Conservation (phyloP, 78 protist genomes). For the Mantamonas sphyraenae region DNA sequence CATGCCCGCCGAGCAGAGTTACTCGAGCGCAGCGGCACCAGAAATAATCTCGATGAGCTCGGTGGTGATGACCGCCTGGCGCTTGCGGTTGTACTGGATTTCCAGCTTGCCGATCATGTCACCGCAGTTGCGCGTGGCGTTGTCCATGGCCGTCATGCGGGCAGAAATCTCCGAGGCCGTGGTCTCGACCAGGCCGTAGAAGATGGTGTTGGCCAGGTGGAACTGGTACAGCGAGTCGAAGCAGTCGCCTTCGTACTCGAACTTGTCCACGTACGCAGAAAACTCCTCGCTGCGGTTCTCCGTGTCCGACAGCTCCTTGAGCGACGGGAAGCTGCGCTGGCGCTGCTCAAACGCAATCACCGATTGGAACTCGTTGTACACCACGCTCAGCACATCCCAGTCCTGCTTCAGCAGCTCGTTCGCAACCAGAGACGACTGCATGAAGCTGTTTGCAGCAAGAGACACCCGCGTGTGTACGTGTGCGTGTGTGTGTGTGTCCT, state of each 20-base stretch:
- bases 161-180: slow-evolving; percentile 28
- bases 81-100: slow-evolving; percentile 44
- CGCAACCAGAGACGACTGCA: too few species aligned
- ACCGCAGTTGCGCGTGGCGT: slow-evolving; percentile 40
- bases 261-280: background rate
- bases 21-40: slow-evolving; percentile 47
- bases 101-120: slow-evolving; percentile 38
- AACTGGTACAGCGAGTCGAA: slow-evolving; percentile 11
- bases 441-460: too few species aligned
- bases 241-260: slow-evolving; percentile 29
- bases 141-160: slow-evolving; percentile 59
- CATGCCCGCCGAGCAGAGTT: too few species aligned
- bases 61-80: slow-evolving; percentile 61
- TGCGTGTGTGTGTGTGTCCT: too few species aligned
- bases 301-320: background rate
- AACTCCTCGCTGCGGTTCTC: background rate
- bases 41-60: slow-evolving; percentile 59
- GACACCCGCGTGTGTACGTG: too few species aligned
- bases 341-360: slow-evolving; percentile 27
- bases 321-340: background rate
- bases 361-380: slow-evolving; percentile 7
- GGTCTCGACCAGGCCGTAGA: slow-evolving; percentile 18
- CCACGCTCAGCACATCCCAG: background rate
- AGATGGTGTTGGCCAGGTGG: slow-evolving; percentile 18
- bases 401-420: too few species aligned